Percentiles rank a stretch among this genome's conserved stretches.
phyloP scores from a whole-genome alignment of 2,329 filamentous ascomycete species.

The Fonsecaea monophora region DNA sequence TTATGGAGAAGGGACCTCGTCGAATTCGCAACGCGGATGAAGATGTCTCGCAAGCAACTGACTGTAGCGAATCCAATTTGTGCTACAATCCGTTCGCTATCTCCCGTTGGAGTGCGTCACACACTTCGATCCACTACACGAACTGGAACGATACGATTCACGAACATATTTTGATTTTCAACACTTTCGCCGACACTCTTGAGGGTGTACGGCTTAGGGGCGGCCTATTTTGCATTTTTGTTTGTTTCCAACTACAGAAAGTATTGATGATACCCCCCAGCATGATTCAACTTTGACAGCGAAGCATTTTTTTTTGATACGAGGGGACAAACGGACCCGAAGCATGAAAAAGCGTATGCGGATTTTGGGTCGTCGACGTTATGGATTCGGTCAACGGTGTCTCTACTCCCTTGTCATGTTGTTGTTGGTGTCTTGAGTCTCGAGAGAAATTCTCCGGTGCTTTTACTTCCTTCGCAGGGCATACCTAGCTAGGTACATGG shows the following conservation, averaged over 20 bases:
- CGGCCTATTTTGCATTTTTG: constrained; percentile 8
- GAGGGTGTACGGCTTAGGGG: constrained; percentile 2
- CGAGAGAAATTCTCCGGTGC: no score
- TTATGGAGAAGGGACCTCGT: constrained; percentile 30
- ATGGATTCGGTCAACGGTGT: neutral
- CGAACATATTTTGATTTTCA: neutral
- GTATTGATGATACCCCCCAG: constrained; percentile 6
- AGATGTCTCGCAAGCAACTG: neutral
- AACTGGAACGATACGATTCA: constrained; percentile 5
- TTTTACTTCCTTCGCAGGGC: no score
- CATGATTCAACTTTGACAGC: neutral
- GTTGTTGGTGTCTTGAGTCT: neutral
- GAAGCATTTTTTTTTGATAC: neutral
- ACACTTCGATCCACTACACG: constrained; percentile 6
- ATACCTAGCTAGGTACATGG: no score
- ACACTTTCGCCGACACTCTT: neutral
- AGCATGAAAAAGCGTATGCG: constrained; percentile 9
- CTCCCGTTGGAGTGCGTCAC: neutral
- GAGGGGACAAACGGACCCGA: neutral
- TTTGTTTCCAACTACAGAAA: constrained; percentile 5
- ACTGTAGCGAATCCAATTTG: neutral
- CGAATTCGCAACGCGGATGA: constrained; percentile 12
- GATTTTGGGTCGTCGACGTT: neutral
- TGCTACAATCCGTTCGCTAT: neutral
- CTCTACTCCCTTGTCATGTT: neutral